Base-by-base conservation (phyloP, 108 stramenopile genomes). In the Stephanodiscus triporus region DNA sequence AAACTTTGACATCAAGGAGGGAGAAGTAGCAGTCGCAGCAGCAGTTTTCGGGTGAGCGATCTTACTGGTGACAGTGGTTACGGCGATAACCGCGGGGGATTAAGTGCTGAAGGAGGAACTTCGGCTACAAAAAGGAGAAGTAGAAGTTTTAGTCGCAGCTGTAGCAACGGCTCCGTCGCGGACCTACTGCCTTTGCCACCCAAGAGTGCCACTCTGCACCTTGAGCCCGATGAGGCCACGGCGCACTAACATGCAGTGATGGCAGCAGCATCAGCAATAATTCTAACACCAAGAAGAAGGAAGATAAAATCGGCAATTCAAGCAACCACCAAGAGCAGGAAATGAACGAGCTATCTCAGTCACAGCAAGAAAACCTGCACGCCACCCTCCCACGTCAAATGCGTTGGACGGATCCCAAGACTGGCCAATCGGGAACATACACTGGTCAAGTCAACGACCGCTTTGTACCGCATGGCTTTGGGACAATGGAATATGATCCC, bases 381-480 rank as follows among this genome's bases (percentile, higher is more conserved):
- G 43, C 60, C 60, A 74, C 70, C 24, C 57, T 50, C 27, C 73
- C 74, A 4, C 73, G 61, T 55, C 48, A 70, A 51, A 80, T 80
- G 79, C 65, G 55, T 54, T 74, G 73, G 73, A 66, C 63, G 16
- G 79, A 80, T 55, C 38, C 23, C 23, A 70, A 70, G 50, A 68
- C 68, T 63, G n/a, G 47, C 20, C 62, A 61, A 34, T 36, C 30
- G 8, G 79, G 79, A n/a, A 23, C 55, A 13, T 80, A 80, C 49
- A 74, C 79, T 27, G 79, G 79, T 53, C 67, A 73, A 53, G 73
- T 80, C 9, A 50, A 73, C 32, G 6, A 43, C 14, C 54, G 64
- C 22, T 74, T 74, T 47, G 66, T 70, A 66, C 79, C 79, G 5
- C 53, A 80, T 51, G 79, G 79, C 60, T 36, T 11, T 42, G 79